Conservation (phyloP, 306 rosid species). For the Hippophae tibetana region DNA sequence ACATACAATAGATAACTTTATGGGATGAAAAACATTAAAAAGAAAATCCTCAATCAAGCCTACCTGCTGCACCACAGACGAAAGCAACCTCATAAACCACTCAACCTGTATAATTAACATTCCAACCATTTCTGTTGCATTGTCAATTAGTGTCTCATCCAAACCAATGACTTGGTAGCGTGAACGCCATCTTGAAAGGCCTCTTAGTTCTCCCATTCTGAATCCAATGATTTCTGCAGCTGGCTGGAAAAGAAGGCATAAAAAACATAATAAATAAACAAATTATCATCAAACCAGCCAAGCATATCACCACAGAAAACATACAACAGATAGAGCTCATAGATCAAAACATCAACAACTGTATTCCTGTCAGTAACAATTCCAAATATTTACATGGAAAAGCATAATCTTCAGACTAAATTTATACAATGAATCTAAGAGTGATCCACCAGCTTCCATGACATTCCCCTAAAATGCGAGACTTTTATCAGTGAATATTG, state of each 20-base stretch:
- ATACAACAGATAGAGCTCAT: not conserved
- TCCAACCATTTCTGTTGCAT: conserved; percentile 84
- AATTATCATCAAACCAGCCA: not conserved
- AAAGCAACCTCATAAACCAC: conserved; percentile 83
- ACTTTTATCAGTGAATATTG: not conserved
- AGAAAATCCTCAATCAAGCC: conserved; percentile 11
- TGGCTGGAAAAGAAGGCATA: conserved; percentile 44
- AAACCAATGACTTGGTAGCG: conserved; percentile 74
- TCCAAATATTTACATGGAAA: not conserved
- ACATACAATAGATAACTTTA: not conserved
- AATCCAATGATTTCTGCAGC: conserved; percentile 91
- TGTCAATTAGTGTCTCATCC: conserved; percentile 65
- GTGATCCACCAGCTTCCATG: conserved; percentile 1
- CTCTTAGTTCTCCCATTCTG: conserved; percentile 90
- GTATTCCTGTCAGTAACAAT: no score
- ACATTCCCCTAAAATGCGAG: not conserved
- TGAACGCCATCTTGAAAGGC: conserved; percentile 90
- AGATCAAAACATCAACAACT: not conserved
- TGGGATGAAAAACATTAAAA: not conserved
- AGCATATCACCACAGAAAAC: not conserved
- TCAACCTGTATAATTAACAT: conserved; percentile 92
- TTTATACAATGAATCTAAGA: not conserved
- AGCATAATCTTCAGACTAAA: conserved; percentile 1
- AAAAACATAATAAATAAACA: not conserved
- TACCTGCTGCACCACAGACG: conserved; percentile 94